Evolutionary conservation across 2,329 filamentous ascomycete genomes (phyloP), one percentile per base, ranked within the genome.

Genomic region (Trichoderma sp.): DNA sequence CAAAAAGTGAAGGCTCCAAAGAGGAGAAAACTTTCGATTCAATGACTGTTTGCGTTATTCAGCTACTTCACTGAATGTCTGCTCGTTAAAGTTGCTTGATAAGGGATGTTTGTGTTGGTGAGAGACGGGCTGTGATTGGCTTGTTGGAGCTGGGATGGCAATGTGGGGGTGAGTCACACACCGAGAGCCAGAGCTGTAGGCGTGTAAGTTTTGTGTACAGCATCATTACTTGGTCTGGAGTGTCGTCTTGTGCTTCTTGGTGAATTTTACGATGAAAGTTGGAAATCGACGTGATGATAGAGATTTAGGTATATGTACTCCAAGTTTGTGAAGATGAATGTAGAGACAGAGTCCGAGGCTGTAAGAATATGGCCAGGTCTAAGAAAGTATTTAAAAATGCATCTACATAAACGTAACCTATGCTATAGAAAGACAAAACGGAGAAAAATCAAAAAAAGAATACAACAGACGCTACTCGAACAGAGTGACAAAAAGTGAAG

Each of bases 1-100:
- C 26, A 57, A 57, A 57, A 57, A 57, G 53, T 57, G 53, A 57
- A 57, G 53, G 53, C 53, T 57, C 53, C 53, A 28, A 5, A 18
- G 15, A n/a, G 53, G 53, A 57, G 53, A 28, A 11, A 30, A 26
- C 53, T 57, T 28, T 57, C 18, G 53, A 28, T 18, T 28, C 14
- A 2, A 30, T 21, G 21, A 30, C 26, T n/a, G 26, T n/a, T 11
- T 57, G 53, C 14, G 53, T 18, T 57, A 57, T 57, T 30, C 53
- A 57, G 53, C 53, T 57, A 57, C 53, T 57, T 57, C 53, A 57
- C 53, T 57, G 53, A 28, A 57, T 28, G 14, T 57, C 8, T 11
- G 26, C 15, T 57, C 7, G 14, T 57, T 30, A 28, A 57, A 28
- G 7, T 57, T 28, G 24, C 14, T 18, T 57, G 18, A 57, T 57